Conservation (phyloP, 108 stramenopile species). For the Conticribra guillardii region DNA sequence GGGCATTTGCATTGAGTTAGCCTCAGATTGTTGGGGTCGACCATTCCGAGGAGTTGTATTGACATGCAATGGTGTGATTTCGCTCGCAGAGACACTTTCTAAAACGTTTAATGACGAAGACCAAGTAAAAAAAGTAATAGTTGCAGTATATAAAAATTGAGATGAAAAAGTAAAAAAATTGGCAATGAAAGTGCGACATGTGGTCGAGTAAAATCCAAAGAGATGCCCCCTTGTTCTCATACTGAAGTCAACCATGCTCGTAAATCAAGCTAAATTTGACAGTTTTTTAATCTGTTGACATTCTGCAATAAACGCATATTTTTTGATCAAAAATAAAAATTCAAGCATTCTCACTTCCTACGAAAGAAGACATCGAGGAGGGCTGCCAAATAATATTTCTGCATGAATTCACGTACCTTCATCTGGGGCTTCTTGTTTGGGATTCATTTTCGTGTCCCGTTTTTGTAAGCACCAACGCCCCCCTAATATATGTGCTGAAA, state of each 20-base stretch:
- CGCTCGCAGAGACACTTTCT: slow-evolving; percentile 7
- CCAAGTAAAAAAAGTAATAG: neutral
- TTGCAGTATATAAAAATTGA: neutral
- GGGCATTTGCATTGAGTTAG: neutral
- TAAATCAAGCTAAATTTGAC: no score
- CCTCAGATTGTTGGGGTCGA: neutral
- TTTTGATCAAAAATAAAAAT: neutral
- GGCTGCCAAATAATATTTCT: neutral
- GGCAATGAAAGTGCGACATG: no score
- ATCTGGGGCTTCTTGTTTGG: neutral
- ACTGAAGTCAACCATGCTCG: no score
- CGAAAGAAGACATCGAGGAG: neutral
- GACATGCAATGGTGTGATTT: slow-evolving; percentile 11
- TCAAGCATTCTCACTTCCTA: neutral
- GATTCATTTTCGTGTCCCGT: neutral
- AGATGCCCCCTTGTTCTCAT: no score
- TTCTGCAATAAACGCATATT: no score
- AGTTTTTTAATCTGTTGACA: no score
- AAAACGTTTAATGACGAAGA: neutral
- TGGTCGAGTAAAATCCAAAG: no score
- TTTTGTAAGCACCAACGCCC: no score
- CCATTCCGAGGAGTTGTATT: neutral
- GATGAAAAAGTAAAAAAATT: no score
- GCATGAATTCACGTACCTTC: neutral
- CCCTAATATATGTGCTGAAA: no score